Base-by-base conservation (phyloP, 192 early-diverging fungal genomes). In the Entomortierella lignicola region DNA sequence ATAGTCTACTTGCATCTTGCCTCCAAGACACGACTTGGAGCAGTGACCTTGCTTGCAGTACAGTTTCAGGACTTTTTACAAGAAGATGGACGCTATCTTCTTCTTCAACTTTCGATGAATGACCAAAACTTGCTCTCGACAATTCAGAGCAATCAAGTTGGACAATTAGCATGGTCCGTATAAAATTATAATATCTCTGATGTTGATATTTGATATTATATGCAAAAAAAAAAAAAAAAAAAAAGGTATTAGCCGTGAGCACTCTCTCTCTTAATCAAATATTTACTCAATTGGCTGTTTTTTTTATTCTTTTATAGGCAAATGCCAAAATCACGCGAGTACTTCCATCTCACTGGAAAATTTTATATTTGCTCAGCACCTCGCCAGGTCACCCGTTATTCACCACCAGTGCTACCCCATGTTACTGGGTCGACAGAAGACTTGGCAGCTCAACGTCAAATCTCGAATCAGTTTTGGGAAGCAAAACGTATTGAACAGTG, bases 301-400 rank as follows among this genome's bases (percentile, higher is more conserved):
- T 20, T 27, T 20, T 29, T 31, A 8, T 34, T 55, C 26, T 47
- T 62, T 37, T 66, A 18, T 10, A 92, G 91, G 91, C 84, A 81
- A 27, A 91, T 92, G 91, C 89, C 90, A 42, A 91, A 86, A 52
- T 84, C 89, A 4, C 83, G 87, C 54, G 92, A 94, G 44, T 85
- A 88, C 34, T 94, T 89, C 65, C 86, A 88, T 32, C 74, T 93
- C 26, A 80, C 85, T 1, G 92, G 93, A 44, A 85, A 91, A 54
- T 85, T 92, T 41, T 93, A 91, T 66, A 91, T 94, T 60, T 85
- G 86, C 20, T 86, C 88, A 1, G 83, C 93, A n/a, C 89, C 92
- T 0, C 85, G 82, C 62, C 81, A 86, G 83, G 87, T 93, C 69
- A 82, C 90, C 55, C 80, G 91, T 65, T 84, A 90, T 81, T 84